Base-by-base conservation (phyloP, 1,284 basidiomycete genomes). In the Ustilago curta region DNA sequence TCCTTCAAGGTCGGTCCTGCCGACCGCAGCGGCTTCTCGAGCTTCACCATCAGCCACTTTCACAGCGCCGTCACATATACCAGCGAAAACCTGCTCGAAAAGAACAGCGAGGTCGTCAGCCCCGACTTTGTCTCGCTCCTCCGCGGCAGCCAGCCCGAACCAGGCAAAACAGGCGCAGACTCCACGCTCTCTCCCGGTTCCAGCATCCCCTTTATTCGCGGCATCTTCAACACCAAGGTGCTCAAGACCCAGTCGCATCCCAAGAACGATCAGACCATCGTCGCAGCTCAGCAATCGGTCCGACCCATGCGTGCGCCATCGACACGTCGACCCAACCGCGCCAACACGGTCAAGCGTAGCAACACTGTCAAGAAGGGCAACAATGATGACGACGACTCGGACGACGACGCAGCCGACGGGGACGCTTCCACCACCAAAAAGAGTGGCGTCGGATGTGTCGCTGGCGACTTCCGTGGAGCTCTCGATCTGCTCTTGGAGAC, bases 291-390 rank as follows among this genome's bases (percentile, higher is more conserved):
- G 83, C 94, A 97, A 84, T 91, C 91, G 8, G 91, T 96, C 70
- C 94, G 93, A 83, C 95, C 94, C 0, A 93, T 96, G 90, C 90
- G 95, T 14, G 90, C 93, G 0, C 96, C 94, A 0, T 97, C 94
- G 32, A 76, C 61, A 31, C 71, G 74, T 39, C 61, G 76, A 48
- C 73, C 74, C 45, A 77, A 70, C 35, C 76, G 77, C 40, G 68
- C 64, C 29, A 65, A 65, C 35, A 81, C 80, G 4, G 54, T 83
- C 64, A 76, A 77, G 49, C 63, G 79, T 42, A 53, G 67, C 39
- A 59, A 61, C 29, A 77, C 77, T 12, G 82, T 76, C 76, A 88
- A 89, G 23, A 88, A 88, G 50, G 89, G 88, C 23, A 89, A 89
- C 21, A 87, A 88, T 31, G 90, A 90, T 2, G 88, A 88, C 7